Conservation (phyloP, 495 filamentous ascomycete species). For the Penicillium soppii region DNA sequence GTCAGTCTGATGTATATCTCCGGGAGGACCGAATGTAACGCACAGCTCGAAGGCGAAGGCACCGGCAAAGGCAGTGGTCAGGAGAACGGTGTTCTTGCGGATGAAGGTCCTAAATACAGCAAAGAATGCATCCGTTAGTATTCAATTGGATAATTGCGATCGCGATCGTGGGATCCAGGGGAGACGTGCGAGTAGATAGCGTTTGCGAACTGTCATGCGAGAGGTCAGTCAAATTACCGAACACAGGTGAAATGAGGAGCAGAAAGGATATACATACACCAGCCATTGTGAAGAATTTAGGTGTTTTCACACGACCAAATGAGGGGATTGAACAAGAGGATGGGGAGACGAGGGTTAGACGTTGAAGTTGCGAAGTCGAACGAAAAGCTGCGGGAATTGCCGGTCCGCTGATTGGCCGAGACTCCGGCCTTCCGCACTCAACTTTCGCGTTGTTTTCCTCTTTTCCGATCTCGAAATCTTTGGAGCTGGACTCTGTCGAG, state of each 20-base stretch:
- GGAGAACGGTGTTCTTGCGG: constrained; percentile 80
- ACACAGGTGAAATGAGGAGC: neutral
- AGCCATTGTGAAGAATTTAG: constrained; percentile 50
- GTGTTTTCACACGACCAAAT: constrained; percentile 21
- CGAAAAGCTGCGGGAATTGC: constrained; percentile 46
- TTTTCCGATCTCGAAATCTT: constrained; percentile 4
- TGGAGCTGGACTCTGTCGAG: constrained; percentile 4
- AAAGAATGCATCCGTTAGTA: constrained; percentile 22
- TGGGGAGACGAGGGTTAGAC: constrained; percentile 17
- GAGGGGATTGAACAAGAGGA: constrained; percentile 9
- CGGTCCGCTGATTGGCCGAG: constrained; percentile 45
- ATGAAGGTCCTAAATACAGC: constrained; percentile 66
- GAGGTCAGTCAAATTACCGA: constrained; percentile 32
- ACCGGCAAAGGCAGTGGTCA: constrained; percentile 77
- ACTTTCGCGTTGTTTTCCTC: constrained; percentile 3
- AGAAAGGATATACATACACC: constrained; percentile 33
- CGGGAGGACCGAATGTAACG: constrained; percentile 29
- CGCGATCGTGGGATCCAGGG: constrained; percentile 18
- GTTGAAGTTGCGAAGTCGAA: constrained; percentile 29
- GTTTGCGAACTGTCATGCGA: constrained; percentile 50
- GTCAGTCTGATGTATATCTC: constrained; percentile 11
- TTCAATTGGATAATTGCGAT: constrained; percentile 13
- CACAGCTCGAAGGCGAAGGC: constrained; percentile 96
- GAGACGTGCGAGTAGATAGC: constrained; percentile 80
- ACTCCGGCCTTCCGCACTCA: constrained; percentile 26